phyloP scores from a whole-genome alignment of 2,329 filamentous ascomycete species.

The Ustilaginoidea virens region DNA sequence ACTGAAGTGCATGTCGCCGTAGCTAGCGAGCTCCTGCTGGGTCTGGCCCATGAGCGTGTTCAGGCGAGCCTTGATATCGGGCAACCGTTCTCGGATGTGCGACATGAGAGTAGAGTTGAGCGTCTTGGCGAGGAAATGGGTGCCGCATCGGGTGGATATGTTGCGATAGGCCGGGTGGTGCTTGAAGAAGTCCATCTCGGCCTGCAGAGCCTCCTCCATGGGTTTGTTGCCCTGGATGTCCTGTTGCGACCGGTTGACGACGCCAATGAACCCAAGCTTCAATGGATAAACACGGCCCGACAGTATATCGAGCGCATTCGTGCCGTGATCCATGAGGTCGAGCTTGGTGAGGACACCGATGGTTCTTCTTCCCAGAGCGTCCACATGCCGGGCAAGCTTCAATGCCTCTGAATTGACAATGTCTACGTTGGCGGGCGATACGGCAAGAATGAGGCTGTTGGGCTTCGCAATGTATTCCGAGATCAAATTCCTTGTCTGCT shows the following conservation, averaged over 20 bases:
- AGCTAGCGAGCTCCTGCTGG: constrained; percentile 93
- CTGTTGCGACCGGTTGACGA: constrained; percentile 95
- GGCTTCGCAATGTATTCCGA: constrained; percentile 98
- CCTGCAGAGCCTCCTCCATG: constrained; percentile 79
- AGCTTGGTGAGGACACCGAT: constrained; percentile 96
- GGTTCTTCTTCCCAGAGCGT: constrained; percentile 82
- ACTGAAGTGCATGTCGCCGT: constrained; percentile 94
- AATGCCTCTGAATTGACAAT: constrained; percentile 96
- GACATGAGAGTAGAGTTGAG: constrained; percentile 90
- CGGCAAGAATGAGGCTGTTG: constrained; percentile 93
- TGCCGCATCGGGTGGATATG: constrained; percentile 86
- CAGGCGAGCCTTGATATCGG: constrained; percentile 93
- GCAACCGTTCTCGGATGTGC: constrained; percentile 87
- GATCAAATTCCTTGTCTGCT: constrained; percentile 91
- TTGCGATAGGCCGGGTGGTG: constrained; percentile 96
- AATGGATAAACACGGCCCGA: constrained; percentile 91
- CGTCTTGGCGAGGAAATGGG: constrained; percentile 85
- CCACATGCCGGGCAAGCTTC: constrained; percentile 92
- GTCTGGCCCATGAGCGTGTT: constrained; percentile 99
- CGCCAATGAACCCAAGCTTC: constrained; percentile 94
- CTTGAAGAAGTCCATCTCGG: constrained; percentile 88
- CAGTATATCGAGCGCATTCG: constrained; percentile 94
- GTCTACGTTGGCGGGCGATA: constrained; percentile 94
- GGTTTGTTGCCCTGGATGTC: constrained; percentile 94
- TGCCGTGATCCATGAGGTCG: constrained; percentile 97